These are phyloP conservation scores for Tothia fuscella DNA, from an alignment of 2,329 filamentous ascomycete genomes.

Conservation along the genomic window DNA sequence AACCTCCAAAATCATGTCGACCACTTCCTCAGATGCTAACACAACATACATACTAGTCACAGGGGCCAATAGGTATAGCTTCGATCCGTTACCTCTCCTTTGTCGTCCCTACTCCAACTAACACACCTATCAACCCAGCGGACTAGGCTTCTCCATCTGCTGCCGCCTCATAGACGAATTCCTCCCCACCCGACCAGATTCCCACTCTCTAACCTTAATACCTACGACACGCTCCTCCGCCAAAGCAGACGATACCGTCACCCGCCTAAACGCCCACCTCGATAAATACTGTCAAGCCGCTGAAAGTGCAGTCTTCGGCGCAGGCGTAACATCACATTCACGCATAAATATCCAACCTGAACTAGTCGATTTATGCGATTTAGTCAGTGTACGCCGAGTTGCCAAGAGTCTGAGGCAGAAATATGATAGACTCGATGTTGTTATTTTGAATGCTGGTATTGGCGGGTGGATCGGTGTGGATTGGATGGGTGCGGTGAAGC, in stretches of 20 bases:
- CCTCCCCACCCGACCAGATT: constrained; percentile 53
- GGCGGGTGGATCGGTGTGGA: constrained; percentile 75
- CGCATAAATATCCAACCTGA: constrained; percentile 43
- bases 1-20: too few relatives aligned
- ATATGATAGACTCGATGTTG: constrained; percentile 61
- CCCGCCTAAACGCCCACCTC: constrained; percentile 51
- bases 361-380: constrained; percentile 44
- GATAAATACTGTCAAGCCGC: constrained; percentile 34
- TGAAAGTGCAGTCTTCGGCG: constrained; percentile 35
- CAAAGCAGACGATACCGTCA: constrained; percentile 65
- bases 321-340: not conserved
- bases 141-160: constrained; percentile 74
- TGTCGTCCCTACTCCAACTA: not conserved
- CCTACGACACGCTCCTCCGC: constrained; percentile 65
- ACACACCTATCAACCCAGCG: constrained; percentile 41
- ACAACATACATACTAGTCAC: constrained; percentile 47
- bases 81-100: not conserved
- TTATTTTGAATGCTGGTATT: constrained; percentile 80
- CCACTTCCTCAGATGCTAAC: too few relatives aligned
- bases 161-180: constrained; percentile 85
- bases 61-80: constrained; percentile 66
- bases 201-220: constrained; percentile 63
- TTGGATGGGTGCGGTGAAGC: constrained; percentile 49
- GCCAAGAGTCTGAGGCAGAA: constrained; percentile 39
- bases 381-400: constrained; percentile 44